Base-by-base conservation (phyloP, 2,329 filamentous ascomycete genomes). In the Pestalotiopsis sp. region DNA sequence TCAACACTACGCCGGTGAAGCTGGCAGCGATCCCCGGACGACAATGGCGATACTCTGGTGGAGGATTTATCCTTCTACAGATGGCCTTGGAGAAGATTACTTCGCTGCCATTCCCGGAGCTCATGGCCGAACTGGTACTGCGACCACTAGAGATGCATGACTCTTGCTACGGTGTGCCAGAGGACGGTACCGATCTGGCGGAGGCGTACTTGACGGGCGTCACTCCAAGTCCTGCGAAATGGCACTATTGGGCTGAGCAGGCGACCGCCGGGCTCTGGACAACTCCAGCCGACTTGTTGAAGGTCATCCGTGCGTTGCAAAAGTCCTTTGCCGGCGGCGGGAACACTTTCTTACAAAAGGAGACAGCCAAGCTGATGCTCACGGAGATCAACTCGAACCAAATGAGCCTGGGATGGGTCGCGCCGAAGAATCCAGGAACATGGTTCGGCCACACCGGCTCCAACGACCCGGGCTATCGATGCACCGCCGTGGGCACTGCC, bases 231-330 rank as follows among this genome's bases (percentile, higher is more conserved):
- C 20, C 64, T 3, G n/a, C 20, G 7, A 36, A 41, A 13, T 66
- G 64, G 64, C 64, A 66, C 45, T 60, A 66, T 12, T 49, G 49
- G 17, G 36, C 64, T 4, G 64, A 66, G 31, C 20, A 60, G 20
- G 64, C 64, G n/a, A 36, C 64, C 27, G 64, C 64, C 27, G 64
- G 64, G 7, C n/a, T 66, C 6, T 66, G 64, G 64, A 59, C 64
- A n/a, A 66, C 64, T 45, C 64, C 64, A 20, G 52, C 45, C 20
- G 64, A 65, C 31, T 13, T 65, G 17, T 58, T 20, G n/a, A 65
- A 65, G n/a, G 64, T 36, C 38, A 11, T 65, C 13, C 25, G 39
- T 58, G 49, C 64, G 5, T 9, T 65, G 6, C 64, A 65, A 39
- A 27, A 23, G 25, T 65, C 64, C 17, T 2, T 65, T 13, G 20